Conservation (phyloP, 352 stramenopile genomes). For the Elongisporangium undulatum region DNA sequence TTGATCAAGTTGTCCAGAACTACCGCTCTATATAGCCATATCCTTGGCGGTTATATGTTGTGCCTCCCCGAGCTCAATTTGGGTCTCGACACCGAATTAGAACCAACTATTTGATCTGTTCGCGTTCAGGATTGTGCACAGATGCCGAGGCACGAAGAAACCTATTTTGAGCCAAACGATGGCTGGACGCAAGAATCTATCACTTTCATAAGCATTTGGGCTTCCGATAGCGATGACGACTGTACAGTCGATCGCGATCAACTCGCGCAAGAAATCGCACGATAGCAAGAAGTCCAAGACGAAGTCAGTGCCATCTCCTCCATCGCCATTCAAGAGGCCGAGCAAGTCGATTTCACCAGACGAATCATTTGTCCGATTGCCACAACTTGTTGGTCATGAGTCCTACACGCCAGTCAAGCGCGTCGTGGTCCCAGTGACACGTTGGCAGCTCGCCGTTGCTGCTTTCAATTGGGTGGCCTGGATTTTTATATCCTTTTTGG, state of each 20-base stretch:
- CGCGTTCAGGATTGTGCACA: neutral
- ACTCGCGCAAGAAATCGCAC: neutral
- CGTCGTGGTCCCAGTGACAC: neutral
- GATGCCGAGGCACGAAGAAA: neutral
- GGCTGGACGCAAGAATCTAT: neutral
- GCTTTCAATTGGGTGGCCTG: slow-evolving; percentile 5
- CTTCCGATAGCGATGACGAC: neutral
- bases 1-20: slow-evolving; percentile 75
- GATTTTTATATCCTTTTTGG: slow-evolving; percentile 5
- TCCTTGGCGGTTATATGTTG: neutral
- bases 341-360: neutral
- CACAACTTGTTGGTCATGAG: neutral
- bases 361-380: neutral
- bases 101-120: neutral
- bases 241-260: neutral
- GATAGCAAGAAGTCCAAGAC: neutral
- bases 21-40: slow-evolving; percentile 25
- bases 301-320: neutral
- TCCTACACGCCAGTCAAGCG: neutral
- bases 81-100: neutral
- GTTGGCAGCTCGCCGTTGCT: slow-evolving; percentile 3
- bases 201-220: neutral
- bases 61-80: neutral
- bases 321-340: neutral
- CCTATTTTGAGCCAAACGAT: neutral